Evolutionary conservation across 2,329 filamentous ascomycete species (phyloP).

Genomic region (Rutstroemia sydowiana): DNA sequence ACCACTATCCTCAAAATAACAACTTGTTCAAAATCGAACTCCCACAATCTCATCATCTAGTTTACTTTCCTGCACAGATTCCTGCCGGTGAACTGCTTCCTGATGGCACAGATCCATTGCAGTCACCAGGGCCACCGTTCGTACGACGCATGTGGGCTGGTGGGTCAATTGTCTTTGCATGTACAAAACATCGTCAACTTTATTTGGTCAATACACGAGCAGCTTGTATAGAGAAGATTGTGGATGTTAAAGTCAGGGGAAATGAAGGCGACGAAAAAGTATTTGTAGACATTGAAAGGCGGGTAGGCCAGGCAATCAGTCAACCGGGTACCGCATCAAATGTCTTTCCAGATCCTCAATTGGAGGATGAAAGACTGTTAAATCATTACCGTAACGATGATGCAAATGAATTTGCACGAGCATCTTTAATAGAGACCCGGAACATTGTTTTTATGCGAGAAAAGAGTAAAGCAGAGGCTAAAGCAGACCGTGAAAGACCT

Average conservation of each 20-base stretch:
- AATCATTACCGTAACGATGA: not conserved
- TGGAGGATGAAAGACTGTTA: slow-evolving; percentile 2
- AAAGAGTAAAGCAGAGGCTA: slow-evolving; percentile 16
- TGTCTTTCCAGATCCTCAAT: not conserved
- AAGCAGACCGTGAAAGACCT: slow-evolving; percentile 13
- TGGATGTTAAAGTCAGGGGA: slow-evolving; percentile 33
- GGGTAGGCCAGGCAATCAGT: slow-evolving; percentile 22
- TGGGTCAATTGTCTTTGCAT: slow-evolving; percentile 56
- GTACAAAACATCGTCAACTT: slow-evolving; percentile 15
- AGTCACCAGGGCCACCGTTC: slow-evolving; percentile 67
- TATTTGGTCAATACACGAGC: slow-evolving; percentile 32
- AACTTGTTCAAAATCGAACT: slow-evolving; percentile 2
- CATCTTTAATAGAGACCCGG: slow-evolving; percentile 47
- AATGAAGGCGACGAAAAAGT: slow-evolving; percentile 24
- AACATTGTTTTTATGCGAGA: slow-evolving; percentile 57
- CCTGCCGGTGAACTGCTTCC: slow-evolving; percentile 55
- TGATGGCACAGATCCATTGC: slow-evolving; percentile 79
- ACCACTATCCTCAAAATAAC: not conserved
- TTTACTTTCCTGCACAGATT: slow-evolving; percentile 75
- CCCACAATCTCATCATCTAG: slow-evolving; percentile 69
- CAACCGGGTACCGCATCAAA: slow-evolving; percentile 16
- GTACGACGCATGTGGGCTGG: slow-evolving; percentile 83
- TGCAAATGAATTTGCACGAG: not conserved
- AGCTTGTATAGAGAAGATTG: slow-evolving; percentile 40
- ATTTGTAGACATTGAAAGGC: slow-evolving; percentile 25